Base-by-base conservation (phyloP, 1,284 basidiomycete species). In the Volvariella volvacea region DNA sequence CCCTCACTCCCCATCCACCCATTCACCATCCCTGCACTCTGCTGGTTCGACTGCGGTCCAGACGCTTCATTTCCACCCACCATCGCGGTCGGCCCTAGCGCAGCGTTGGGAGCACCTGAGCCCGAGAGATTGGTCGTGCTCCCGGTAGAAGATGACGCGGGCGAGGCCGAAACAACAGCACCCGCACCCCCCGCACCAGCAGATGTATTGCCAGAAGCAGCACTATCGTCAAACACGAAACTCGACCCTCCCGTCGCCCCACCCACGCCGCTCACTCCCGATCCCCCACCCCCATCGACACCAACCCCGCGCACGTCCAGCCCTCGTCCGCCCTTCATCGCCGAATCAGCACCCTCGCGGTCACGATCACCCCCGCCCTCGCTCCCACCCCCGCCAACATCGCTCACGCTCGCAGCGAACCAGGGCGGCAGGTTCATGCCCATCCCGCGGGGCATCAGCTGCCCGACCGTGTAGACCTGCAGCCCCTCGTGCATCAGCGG, bases 401-500 rank as follows among this genome's bases (percentile, higher is more conserved):
- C 7, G 12, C 39, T 22, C 22, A 51, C 50, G 33, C 44, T 39
- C 14, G 57, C 19, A 46, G 73, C 80, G 39, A 63, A 69, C 81
- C 80, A 83, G 46, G 73, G 78, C 36, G 57, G 65, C 52, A 77
- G 77, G 41, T 78, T 76, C 43, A 70, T 58, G 39, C 48, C 48
- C 39, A 48, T 60, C 44, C 68, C 69, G 48, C 76, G 63, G 3
- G 88, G 88, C 53, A 89, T 70, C 28, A 90, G 65, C 55, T 89
- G 87, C 0, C 88, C 88, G 1, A 91, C 77, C 3, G 88, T 91
- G 57, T 87, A 88, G 38, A 91, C 86, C 61, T 87, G 80, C 45
- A 90, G 60, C 0, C 84, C 87, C 52, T 83, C 77, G 50, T 85
- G 80, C 36, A 50, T 48, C 50, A 54, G 33, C 25, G 25, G 25